These are phyloP conservation scores for Salmacisia buchloeana DNA, from an alignment of 1,284 basidiomycete genomes.

Conservation along the genomic window DNA sequence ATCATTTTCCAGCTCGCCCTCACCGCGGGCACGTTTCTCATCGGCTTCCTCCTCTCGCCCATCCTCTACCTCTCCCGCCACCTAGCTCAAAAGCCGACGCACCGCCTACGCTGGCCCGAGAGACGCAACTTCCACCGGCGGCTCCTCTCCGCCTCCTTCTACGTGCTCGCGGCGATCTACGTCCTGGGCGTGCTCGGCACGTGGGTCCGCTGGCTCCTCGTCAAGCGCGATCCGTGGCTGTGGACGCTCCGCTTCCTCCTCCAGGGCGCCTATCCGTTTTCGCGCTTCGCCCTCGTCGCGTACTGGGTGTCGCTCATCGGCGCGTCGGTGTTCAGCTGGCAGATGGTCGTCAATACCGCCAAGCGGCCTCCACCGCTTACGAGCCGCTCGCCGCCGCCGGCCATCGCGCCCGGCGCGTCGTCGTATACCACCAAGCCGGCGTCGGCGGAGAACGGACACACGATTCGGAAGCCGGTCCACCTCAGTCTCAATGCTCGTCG, in stretches of 20 bases:
- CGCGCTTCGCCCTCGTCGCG: constrained; percentile 67
- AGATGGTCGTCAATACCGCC: constrained; percentile 47
- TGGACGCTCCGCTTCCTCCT: constrained; percentile 65
- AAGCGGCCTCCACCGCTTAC: too few relatives aligned
- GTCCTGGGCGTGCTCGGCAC: constrained; percentile 79
- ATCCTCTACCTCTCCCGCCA: constrained; percentile 85
- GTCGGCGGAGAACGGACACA: not conserved
- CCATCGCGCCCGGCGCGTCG: not conserved
- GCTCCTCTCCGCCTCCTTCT: constrained; percentile 79
- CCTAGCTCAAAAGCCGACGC: constrained; percentile 82
- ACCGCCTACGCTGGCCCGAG: constrained; percentile 78
- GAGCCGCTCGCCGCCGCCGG: constrained; percentile 16
- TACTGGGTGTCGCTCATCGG: constrained; percentile 80
- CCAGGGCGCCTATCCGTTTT: constrained; percentile 72
- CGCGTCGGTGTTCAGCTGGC: constrained; percentile 87
- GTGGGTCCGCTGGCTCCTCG: constrained; percentile 86
- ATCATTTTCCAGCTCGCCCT: constrained; percentile 88
- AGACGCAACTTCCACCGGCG: constrained; percentile 80
- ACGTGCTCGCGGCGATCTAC: constrained; percentile 69
- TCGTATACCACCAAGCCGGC: not conserved
- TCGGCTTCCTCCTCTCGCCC: constrained; percentile 89
- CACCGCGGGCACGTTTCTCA: constrained; percentile 82
- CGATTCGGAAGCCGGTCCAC: constrained; percentile 4
- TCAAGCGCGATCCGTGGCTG: constrained; percentile 77
- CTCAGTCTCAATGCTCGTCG: constrained; percentile 85